Evolutionary conservation across 768 basidiomycete species (phyloP).

Genomic region (Suillus plorans): DNA sequence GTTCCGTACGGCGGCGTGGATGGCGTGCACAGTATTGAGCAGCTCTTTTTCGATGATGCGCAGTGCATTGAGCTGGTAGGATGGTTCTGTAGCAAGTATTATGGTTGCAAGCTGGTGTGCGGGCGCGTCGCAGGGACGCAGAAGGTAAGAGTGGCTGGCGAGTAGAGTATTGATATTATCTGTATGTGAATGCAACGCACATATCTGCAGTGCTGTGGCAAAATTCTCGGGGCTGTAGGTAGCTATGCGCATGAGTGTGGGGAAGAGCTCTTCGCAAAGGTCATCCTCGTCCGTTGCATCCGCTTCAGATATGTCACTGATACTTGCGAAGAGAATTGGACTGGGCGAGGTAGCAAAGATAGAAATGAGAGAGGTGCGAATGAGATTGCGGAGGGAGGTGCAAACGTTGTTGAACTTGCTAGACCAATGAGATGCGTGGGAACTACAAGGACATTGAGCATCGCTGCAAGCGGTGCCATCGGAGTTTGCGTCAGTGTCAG

Average conservation of each 20-base stretch:
- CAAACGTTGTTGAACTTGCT: slow-evolving; percentile 40
- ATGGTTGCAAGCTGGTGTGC: slow-evolving; percentile 46
- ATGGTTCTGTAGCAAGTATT: slow-evolving; percentile 31
- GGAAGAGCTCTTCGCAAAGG: slow-evolving; percentile 35
- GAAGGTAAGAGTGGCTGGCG: slow-evolving; percentile 46
- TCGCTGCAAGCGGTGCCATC: slow-evolving; percentile 21
- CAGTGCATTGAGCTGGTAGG: slow-evolving; percentile 33
- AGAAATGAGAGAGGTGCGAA: slow-evolving; percentile 43
- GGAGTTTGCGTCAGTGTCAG: slow-evolving; percentile 17
- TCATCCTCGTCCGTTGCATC: slow-evolving; percentile 23
- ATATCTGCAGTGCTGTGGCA: slow-evolving; percentile 54
- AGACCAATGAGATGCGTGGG: slow-evolving; percentile 56
- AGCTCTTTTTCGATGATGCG: slow-evolving; percentile 55
- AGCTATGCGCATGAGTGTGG: slow-evolving; percentile 40
- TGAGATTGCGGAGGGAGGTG: slow-evolving; percentile 38
- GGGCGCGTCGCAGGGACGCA: slow-evolving; percentile 58
- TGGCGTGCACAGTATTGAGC: slow-evolving; percentile 40
- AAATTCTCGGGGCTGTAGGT: slow-evolving; percentile 51
- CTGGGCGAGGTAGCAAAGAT: slow-evolving; percentile 56
- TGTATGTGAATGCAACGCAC: slow-evolving; percentile 36
- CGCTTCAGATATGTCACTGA: slow-evolving; percentile 37
- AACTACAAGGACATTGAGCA: slow-evolving; percentile 28
- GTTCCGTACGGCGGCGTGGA: slow-evolving; percentile 42
- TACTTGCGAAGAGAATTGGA: slow-evolving; percentile 41
- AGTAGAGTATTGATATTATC: slow-evolving; percentile 43